Conservation (phyloP, 2,329 filamentous ascomycete genomes). For the Biscogniauxia marginata region DNA sequence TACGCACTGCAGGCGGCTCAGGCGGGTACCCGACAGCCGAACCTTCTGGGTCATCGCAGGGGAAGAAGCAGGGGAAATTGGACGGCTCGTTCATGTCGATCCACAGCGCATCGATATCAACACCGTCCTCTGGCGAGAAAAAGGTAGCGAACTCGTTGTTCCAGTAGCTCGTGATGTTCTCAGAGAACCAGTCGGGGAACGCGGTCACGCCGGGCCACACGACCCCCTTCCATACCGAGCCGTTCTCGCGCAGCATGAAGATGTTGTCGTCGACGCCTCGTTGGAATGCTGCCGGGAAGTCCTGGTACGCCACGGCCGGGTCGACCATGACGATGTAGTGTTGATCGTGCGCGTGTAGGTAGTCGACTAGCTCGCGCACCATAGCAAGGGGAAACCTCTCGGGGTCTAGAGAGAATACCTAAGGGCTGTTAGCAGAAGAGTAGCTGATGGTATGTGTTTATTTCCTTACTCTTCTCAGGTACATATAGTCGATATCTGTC, state of each 20-base stretch:
- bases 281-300: conserved; percentile 41
- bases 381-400: conserved; percentile 59
- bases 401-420: conserved; percentile 64
- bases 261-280: conserved; percentile 43
- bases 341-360: conserved; percentile 66
- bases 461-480: conserved; percentile 41
- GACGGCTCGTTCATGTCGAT: conserved; percentile 66
- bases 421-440: conserved; percentile 9
- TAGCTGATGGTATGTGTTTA: background rate
- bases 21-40: conserved; percentile 53
- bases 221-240: conserved; percentile 58
- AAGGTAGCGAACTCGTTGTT: conserved; percentile 63
- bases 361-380: conserved; percentile 64
- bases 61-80: conserved; percentile 50
- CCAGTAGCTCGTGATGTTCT: conserved; percentile 66
- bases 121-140: conserved; percentile 61
- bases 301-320: conserved; percentile 55
- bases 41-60: conserved; percentile 49
- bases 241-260: conserved; percentile 54
- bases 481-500: conserved; percentile 65
- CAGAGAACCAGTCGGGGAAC: conserved; percentile 76
- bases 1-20: conserved; percentile 58
- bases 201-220: conserved; percentile 75
- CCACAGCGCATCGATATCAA: conserved; percentile 78
- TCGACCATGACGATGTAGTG: conserved; percentile 80